Evolutionary conservation across 2,329 filamentous ascomycete genomes (phyloP), one percentile per base, ranked within the genome.

Genomic region (Chrysosporium queenslandicum): DNA sequence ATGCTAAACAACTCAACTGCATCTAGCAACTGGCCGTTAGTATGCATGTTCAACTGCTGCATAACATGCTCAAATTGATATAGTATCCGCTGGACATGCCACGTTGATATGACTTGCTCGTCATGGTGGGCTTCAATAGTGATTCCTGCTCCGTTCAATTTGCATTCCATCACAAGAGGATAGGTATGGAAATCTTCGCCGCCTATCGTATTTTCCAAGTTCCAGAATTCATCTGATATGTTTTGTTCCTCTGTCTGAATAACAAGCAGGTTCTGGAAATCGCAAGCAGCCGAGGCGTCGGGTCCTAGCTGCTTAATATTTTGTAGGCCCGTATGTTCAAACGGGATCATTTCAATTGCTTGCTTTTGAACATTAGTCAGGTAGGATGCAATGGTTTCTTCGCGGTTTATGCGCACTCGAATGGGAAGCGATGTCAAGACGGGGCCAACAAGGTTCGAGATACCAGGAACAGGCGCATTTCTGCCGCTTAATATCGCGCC

Each of bases 401-500:
- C 29, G 6, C 29, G 29, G 29, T 30, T 30, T 30, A 30, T 30
- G 29, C 29, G 29, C 11, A 30, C 29, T 30, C 34, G 34, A 12
- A 37, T 16, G 8, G 34, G 34, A n/a, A 37, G 9, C 7, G 34
- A 12, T n/a, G 34, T 63, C 21, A 72, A 64, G 0, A 67, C 66
- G 2, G 70, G 66, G 4, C 68, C 70, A 30, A 68, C 58, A 25
- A 72, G 69, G 32, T 62, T 59, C 39, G 66, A 64, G 14, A 71
- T 64, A 2, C 63, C 68, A 9, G 58, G 42, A 36, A 72, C 61
- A 14, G 64, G 59, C 11, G 65, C 63, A 36, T 69, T 64, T 3
- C 70, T 62, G 1, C 70, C 70, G 45, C 63, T 66, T n/a, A 71
- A 62, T 0, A 64, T 70, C 37, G 66, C 65, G 5, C 67, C 69